Percentiles rank a stretch among this genome's conserved stretches.
Evolutionary conservation across 2,329 filamentous ascomycete genomes (phyloP).

Genomic region (Ophiostoma sp.): DNA sequence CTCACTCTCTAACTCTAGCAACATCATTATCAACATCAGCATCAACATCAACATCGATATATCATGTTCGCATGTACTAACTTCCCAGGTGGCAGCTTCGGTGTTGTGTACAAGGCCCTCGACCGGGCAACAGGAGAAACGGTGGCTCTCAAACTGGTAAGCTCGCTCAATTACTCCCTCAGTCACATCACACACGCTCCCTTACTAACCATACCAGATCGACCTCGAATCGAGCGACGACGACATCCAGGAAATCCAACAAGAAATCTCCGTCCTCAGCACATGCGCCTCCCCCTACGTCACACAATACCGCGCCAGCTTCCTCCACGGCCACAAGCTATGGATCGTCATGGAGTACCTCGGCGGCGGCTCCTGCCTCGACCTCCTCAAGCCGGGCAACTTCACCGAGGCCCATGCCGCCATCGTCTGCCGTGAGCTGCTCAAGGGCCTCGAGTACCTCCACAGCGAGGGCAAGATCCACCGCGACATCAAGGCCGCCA

Average conservation of each 20-base stretch:
- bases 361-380: conserved; percentile 89
- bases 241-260: conserved; percentile 96
- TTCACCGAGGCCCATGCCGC: conserved; percentile 89
- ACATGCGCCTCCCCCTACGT: conserved; percentile 92
- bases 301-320: conserved; percentile 94
- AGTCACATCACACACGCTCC: not conserved
- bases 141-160: conserved; percentile 92
- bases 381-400: conserved; percentile 83
- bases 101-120: conserved; percentile 93
- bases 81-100: conserved; percentile 78
- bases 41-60: not conserved
- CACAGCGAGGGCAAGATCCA: conserved; percentile 94
- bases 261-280: conserved; percentile 90
- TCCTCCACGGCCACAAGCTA: conserved; percentile 90
- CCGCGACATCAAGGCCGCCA: conserved; percentile 93
- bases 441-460: conserved; percentile 86
- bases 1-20: too few species aligned
- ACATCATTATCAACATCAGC: too few species aligned
- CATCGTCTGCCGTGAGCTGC: conserved; percentile 85
- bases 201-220: conserved; percentile 55
- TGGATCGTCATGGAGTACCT: conserved; percentile 99
- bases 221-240: conserved; percentile 98
- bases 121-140: conserved; percentile 85
- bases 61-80: conserved; percentile 17
- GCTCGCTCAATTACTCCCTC: conserved; percentile 34